Conservation (phyloP, 257 asterid genomes). For the Gentiana macrophylla region DNA sequence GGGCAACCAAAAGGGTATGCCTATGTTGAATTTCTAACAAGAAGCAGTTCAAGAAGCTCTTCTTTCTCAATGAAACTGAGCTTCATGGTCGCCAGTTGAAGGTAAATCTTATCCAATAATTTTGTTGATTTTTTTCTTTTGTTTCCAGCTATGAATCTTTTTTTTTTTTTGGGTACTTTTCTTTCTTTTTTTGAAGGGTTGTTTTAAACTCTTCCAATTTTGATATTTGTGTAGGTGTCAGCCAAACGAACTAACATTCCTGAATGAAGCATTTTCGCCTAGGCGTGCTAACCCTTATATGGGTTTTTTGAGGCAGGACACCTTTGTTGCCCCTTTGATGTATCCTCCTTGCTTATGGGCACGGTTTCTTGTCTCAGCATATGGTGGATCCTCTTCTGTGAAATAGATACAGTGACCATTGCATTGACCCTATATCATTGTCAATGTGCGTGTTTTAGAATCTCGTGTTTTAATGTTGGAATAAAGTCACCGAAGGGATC, state of each 20-base stretch:
- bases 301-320: slow-evolving; percentile 40
- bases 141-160: neutral
- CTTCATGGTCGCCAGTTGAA: slow-evolving; percentile 3
- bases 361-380: slow-evolving; percentile 2
- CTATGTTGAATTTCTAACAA: neutral
- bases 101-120: neutral
- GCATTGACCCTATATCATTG: too few species aligned
- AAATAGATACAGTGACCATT: too few species aligned
- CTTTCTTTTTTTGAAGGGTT: neutral
- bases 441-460: too few species aligned
- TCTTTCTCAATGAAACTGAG: neutral
- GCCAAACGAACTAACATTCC: slow-evolving; percentile 6
- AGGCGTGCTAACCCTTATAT: slow-evolving; percentile 42
- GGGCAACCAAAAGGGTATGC: slow-evolving; percentile 6
- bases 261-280: slow-evolving; percentile 2
- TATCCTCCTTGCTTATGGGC: slow-evolving; percentile 68
- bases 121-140: neutral
- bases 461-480: too few species aligned
- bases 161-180: neutral
- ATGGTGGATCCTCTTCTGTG: too few species aligned
- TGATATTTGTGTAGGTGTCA: too few species aligned
- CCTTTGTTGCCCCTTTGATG: slow-evolving; percentile 33
- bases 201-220: neutral
- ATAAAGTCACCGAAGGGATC: too few species aligned
- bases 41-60: neutral